phyloP scores from a whole-genome alignment of 1,284 basidiomycete species.

The Trichosporon sp. region DNA sequence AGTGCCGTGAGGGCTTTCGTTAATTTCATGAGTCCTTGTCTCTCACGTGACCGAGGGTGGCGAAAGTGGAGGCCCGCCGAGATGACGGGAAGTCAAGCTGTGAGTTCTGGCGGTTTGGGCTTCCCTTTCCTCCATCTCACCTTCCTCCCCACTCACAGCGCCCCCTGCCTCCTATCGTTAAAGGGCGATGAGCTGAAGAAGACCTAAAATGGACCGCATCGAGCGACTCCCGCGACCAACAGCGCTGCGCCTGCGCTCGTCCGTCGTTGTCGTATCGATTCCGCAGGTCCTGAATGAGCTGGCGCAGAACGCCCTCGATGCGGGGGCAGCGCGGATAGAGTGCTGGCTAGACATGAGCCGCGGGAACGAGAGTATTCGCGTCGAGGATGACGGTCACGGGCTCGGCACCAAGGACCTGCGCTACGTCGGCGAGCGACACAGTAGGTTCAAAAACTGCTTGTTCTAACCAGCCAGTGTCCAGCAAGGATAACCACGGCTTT shows the following conservation, averaged over 20 bases:
- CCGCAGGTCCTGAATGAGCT: conserved; percentile 74
- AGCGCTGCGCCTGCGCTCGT: conserved; percentile 59
- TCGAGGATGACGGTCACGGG: conserved; percentile 75
- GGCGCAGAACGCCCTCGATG: conserved; percentile 69
- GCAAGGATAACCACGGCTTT: conserved; percentile 20
- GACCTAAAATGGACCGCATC: conserved; percentile 6
- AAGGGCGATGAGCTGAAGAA: not conserved
- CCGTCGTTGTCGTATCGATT: conserved; percentile 74
- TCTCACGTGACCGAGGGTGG: not conserved
- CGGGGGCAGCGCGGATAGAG: conserved; percentile 42
- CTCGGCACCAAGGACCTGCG: conserved; percentile 61
- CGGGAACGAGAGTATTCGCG: conserved; percentile 65
- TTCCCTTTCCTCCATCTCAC: not conserved
- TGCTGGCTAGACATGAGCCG: conserved; percentile 51
- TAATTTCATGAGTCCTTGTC: too few species aligned
- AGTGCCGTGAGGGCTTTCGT: too few species aligned
- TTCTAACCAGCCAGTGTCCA: conserved; percentile 11
- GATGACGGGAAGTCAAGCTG: not conserved
- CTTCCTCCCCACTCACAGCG: not conserved
- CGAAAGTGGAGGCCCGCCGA: not conserved
- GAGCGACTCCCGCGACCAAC: conserved; percentile 11
- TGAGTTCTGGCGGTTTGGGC: not conserved
- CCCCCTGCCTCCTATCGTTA: not conserved
- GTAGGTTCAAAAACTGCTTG: conserved; percentile 51
- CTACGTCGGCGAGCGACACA: conserved; percentile 60